Conservation (phyloP, 495 filamentous ascomycete species). For the Cairneyella variabilis region DNA sequence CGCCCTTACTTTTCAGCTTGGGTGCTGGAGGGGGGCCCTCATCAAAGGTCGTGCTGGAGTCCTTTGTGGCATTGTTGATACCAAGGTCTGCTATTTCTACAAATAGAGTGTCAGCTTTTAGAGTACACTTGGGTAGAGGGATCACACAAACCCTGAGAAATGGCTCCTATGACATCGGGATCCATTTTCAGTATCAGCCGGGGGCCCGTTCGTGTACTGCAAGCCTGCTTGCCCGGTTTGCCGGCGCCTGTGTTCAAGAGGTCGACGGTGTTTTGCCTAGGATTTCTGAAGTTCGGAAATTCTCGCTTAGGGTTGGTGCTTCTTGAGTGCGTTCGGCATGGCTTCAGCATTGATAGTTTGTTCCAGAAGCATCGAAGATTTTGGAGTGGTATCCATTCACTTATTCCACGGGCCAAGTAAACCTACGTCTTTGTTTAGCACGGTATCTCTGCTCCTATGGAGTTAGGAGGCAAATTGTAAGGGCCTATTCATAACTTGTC, state of each 20-base stretch:
- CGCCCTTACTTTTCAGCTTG: constrained; percentile 38
- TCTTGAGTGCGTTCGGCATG: no score
- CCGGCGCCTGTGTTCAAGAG: neutral
- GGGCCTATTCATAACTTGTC: no score
- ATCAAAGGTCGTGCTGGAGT: constrained; percentile 10
- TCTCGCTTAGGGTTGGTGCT: no score
- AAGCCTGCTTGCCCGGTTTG: neutral
- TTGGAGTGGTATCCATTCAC: no score
- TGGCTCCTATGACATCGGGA: constrained; percentile 4
- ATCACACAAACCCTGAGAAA: constrained; percentile 15
- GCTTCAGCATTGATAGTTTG: no score
- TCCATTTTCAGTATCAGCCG: constrained; percentile 7
- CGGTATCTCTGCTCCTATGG: no score
- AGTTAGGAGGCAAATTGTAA: no score
- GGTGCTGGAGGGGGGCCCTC: constrained; percentile 28
- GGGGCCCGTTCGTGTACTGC: neutral
- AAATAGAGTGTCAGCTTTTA: neutral
- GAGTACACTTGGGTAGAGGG: neutral
- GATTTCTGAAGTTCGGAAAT: neutral
- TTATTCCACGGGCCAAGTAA: no score
- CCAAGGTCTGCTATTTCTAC: constrained; percentile 20
- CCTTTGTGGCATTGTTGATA: constrained; percentile 15
- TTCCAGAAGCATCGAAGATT: no score
- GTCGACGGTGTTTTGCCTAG: neutral
- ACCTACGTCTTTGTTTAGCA: no score